Base-by-base conservation (phyloP, 2,329 filamentous ascomycete species). In the Aspergillus uvarum region DNA sequence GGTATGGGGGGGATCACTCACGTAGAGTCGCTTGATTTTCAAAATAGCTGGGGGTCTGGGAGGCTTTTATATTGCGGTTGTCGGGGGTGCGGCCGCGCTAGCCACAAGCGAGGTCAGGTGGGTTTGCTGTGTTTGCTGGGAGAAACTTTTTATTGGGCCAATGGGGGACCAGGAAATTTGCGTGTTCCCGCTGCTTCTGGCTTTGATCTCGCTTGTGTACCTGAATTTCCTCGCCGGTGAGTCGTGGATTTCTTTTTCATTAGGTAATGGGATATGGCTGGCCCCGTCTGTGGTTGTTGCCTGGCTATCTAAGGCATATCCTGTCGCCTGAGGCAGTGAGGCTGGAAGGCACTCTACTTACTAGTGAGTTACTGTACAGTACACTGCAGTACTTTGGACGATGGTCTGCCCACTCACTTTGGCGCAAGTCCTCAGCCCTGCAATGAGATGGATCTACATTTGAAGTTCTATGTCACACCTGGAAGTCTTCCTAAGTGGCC, bases 21-120 rank as follows among this genome's bases (percentile, higher is more conserved):
- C 71, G 76, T 77, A 78, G 76, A 78, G 75, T 79, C 76, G 76
- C 74, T 75, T 78, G 65, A 73, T 74, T 73, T 69, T 71, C 64
- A 63, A 70, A 71, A 69, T 66, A 58, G 54, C 38, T 52, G 68
- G 67, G 26, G 69, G 61, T 38, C 1, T 10, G 12, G 8, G 31
- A 21, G 21, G 24, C 47, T 64, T 74, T 73, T 76, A 75, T 75
- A 74, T 47, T 60, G 26, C 6, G 11, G 19, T 24, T 6, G n/a
- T 22, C 11, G 22, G 47, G 14, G 21, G 22, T 31, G 26, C 26
- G 26, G 19, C 22, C 32, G 60, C 65, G 62, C 66, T 72, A 71
- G 57, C 53, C 35, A 48, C 66, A 72, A 74, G 70, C 72, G 72
- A 74, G 65, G 29, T 59, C 24, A 53, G 21, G 29, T 26, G 47